Base-by-base conservation (phyloP, 495 filamentous ascomycete genomes). In the Podospora australis region DNA sequence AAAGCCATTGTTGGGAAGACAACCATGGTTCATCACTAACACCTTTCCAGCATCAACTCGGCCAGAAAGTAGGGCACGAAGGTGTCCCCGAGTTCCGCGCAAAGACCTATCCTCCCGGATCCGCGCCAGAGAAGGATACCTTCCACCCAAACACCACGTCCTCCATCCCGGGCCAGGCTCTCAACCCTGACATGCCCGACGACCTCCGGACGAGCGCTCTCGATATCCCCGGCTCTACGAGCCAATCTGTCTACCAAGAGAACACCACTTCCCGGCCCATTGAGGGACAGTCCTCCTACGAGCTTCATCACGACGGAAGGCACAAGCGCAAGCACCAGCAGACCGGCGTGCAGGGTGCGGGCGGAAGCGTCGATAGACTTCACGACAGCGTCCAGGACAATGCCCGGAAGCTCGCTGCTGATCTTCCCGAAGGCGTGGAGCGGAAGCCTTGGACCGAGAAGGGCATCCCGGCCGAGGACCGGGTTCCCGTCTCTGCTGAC, bases 191-290 rank as follows among this genome's bases (percentile, higher is more conserved):
- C 23, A 53, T 57, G 46, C 49, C 59, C 39, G 44, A 43, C 2
- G 43, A 42, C 6, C 11, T 34, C 2, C 50, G 56, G 25, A 75
- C 73, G 0, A 65, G 62, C 3, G 75, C 82, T 1, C 60, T 63
- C 0, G 74, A 79, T 19, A 62, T 87, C 7, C 62, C 59, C 10
- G 87, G 87, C 4, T 71, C 83, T 6, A 87, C 83, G 0, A 84
- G 78, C 3, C 56, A 59, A 23, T 77, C 80, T 44, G 73, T 90
- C 11, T 59, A 88, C 65, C 70, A 43, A 14, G 40, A 25, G 40
- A 13, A 8, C 10, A 62, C 2, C 80, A 83, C 0, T 67, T 62
- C 1, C 1, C 74, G 80, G 29, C 85, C 85, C 0, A 65, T 72
- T 1, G 68, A 75, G 22, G 86, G 84, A 1, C 72, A 82, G 70